phyloP scores from a whole-genome alignment of 108 stramenopile species.

The Skeletonema costatum region DNA sequence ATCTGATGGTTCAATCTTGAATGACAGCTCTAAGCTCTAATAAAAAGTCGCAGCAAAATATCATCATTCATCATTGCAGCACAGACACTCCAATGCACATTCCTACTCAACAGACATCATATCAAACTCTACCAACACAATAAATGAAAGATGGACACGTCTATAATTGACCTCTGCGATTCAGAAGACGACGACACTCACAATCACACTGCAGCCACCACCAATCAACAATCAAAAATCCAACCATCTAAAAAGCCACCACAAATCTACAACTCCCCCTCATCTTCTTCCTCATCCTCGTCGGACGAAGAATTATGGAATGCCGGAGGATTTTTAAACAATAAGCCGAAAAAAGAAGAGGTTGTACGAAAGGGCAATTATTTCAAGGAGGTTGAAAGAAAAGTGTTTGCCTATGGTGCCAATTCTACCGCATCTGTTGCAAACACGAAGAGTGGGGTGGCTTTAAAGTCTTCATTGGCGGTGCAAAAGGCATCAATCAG shows the following conservation, averaged over 20 bases:
- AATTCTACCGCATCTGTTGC: background rate
- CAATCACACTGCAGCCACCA: background rate
- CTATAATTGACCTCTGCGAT: conserved; percentile 38
- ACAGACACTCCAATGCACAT: too few species aligned
- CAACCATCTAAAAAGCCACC: background rate
- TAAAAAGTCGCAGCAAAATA: too few species aligned
- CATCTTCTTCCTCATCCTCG: conserved; percentile 30
- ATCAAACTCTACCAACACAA: too few species aligned
- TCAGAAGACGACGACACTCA: conserved; percentile 21
- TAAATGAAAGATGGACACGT: background rate
- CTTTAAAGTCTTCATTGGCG: too few species aligned
- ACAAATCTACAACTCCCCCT: background rate
- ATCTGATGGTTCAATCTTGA: too few species aligned
- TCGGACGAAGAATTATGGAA: conserved; percentile 23
- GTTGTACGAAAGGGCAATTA: conserved; percentile 16
- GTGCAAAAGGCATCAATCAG: background rate
- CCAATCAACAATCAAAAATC: background rate
- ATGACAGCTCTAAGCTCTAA: too few species aligned
- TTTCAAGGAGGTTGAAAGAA: conserved; percentile 21
- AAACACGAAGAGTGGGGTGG: background rate
- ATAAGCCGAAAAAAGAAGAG: conserved; percentile 3
- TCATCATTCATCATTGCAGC: too few species aligned
- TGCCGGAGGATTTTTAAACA: conserved; percentile 5
- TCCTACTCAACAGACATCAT: too few species aligned
- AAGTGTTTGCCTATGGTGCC: background rate